Base-by-base conservation (phyloP, 2,329 filamentous ascomycete genomes). In the Aspergillus spinulosporus region DNA sequence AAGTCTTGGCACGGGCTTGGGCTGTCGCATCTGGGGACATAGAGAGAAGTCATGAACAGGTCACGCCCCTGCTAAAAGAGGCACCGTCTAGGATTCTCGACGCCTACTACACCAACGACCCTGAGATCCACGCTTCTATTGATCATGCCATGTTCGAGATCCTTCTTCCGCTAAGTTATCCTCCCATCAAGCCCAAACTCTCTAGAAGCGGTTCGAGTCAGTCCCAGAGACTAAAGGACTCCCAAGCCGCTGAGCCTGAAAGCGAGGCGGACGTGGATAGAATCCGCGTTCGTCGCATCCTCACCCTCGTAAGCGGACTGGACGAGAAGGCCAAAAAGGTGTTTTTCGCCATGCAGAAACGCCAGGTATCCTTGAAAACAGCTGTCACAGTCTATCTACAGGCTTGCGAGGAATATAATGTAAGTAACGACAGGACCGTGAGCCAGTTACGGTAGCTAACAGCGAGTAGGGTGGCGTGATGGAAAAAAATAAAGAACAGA, bases 21-120 rank as follows among this genome's bases (percentile, higher is more conserved):
- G 92, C 90, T n/a, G 92, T 95, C 14, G 93, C 90, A 9, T 85
- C 88, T 14, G 90, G 91, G 14, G 92, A 96, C 66, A 89, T 99
- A 64, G 86, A 90, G 26, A 85, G 88, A 50, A 90, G 90, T 11
- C 88, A 93, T 65, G 90, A 96, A 64, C 79, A 82, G 14, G 88
- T 96, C 15, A 83, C 82, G 9, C 78, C 84, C 8, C 83, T 93
- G n/a, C 78, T 99, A 11, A 88, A 87, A 5, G 87, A 87, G 26
- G 91, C 95, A 39, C 93, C 94, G 2, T 88, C 88, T 1, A 88
- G 86, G 59, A 91, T 99, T 44, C 85, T 97, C 60, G 91, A 92
- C 68, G 88, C 88, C 0, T 92, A 88, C 67, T 99, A 96, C 71
- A 88, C 91, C 58, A 97, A 97, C 68, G 92, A 97, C 69, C 78